phyloP scores from a whole-genome alignment of 2,329 filamentous ascomycete species.

The Colletotrichum horii region DNA sequence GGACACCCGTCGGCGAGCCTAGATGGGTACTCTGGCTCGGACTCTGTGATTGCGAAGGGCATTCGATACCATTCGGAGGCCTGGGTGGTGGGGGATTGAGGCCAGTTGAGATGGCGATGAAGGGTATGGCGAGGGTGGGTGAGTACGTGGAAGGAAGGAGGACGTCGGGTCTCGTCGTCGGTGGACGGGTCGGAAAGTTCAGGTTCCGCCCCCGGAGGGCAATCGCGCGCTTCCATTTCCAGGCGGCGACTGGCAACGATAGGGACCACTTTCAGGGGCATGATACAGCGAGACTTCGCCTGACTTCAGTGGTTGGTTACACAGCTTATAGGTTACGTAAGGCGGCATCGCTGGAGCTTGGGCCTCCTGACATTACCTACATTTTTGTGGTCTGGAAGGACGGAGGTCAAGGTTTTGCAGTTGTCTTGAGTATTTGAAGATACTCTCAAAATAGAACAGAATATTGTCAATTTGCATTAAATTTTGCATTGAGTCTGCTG shows the following conservation, averaged over 20 bases:
- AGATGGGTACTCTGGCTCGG: not conserved
- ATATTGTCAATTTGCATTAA: not conserved
- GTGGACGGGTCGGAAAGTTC: not conserved
- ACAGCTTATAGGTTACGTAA: not conserved
- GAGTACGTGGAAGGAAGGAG: not conserved
- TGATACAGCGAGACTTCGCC: not conserved
- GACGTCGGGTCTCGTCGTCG: not conserved
- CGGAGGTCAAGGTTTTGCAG: not conserved
- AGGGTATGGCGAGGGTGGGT: not conserved
- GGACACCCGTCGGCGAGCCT: not conserved
- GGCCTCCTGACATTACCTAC: not conserved
- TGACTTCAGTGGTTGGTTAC: not conserved
- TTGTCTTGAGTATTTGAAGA: not conserved
- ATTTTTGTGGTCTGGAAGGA: too few species aligned
- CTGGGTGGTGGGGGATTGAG: not conserved
- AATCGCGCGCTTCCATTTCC: not conserved
- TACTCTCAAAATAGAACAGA: not conserved
- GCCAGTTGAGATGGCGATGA: not conserved
- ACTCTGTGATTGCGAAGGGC: not conserved
- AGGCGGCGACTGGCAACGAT: not conserved
- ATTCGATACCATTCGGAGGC: not conserved
- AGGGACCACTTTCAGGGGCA: not conserved
- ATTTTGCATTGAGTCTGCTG: not conserved
- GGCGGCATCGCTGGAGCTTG: not conserved
- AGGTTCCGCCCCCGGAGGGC: not conserved